Conservation (phyloP, 306 rosid species). For the Castanea sativa region DNA sequence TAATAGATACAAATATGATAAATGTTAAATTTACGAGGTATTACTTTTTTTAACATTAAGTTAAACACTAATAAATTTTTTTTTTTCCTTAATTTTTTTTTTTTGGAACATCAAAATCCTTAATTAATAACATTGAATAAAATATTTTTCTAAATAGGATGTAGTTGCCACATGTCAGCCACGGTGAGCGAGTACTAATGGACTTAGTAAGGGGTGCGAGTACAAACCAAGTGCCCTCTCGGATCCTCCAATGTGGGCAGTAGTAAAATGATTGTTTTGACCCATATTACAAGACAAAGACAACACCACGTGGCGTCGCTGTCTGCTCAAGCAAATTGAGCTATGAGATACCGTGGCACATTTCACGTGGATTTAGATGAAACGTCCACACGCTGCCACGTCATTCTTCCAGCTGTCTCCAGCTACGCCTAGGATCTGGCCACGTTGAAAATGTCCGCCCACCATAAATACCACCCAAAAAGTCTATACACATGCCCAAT, state of each 20-base stretch:
- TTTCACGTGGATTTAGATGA: conserved; percentile 35
- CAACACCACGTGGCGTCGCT: conserved; percentile 38
- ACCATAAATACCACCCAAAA: not conserved
- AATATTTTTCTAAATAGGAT: not conserved
- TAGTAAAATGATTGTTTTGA: conserved; percentile 16
- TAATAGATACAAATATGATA: too few relatives aligned
- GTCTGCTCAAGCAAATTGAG: not conserved
- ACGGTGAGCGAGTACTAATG: not conserved
- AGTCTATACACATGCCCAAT: too few relatives aligned
- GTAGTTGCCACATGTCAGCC: not conserved
- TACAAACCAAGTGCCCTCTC: not conserved
- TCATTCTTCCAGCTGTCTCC: conserved; percentile 30
- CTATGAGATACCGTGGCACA: not conserved
- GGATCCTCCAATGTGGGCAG: not conserved
- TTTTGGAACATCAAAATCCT: too few relatives aligned
- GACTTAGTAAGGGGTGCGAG: not conserved
- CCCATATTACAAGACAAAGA: not conserved
- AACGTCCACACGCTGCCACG: conserved; percentile 28
- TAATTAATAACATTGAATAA: too few relatives aligned
- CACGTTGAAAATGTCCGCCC: conserved; percentile 24
- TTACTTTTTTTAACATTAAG: too few relatives aligned
- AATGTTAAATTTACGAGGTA: too few relatives aligned
- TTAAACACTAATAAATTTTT: too few relatives aligned
- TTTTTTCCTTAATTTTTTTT: too few relatives aligned
- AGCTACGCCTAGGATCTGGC: conserved; percentile 14